Base-by-base conservation (phyloP, 768 basidiomycete genomes). In the Leccinum obscurum region DNA sequence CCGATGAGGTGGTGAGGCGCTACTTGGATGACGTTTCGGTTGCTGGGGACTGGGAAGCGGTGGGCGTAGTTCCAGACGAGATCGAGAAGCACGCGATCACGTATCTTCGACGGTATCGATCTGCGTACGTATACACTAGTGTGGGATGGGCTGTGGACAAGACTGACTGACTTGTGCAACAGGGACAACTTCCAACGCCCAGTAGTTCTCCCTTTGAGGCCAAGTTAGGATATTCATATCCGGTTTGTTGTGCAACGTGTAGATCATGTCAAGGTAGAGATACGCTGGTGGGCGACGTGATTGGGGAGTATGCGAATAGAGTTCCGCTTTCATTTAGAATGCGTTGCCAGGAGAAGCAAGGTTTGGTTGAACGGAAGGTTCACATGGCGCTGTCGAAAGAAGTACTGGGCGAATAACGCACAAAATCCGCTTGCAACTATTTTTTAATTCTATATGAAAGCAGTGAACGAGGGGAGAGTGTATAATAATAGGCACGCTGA, bases 21-120 rank as follows among this genome's bases (percentile, higher is more conserved):
- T 97, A 85, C 73, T 85, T 98, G 65, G 83, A 94, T 76, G 95
- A 98, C 74, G 78, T 79, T 39, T 82, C 86, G 58, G 83, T 79
- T 59, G 81, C 78, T 20, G 92, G 92, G 24, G 89, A 89, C 71
- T 98, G 94, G 94, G 86, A 86, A 66, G 82, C 83, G 51, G 80
- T 97, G 61, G 90, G 91, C 24, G 85, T 98, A 59, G 76, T 77
- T 30, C 95, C 95, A 30, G 85, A 90, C 59, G 87, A 89, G 69
- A 83, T 98, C 62, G 95, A 98, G 78, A 81, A 84, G 56, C 86
- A 92, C 62, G 96, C 95, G 22, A 90, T 98, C 76, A 86, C 86
- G 62, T 95, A 93, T 75, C 81, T 99, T 66, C 83, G 96, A 75
- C 83, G 91, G 69, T 97, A 91, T 78, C 86, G 96, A 68, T 85